These are phyloP conservation scores for Cytidiella melzeri DNA, from an alignment of 768 basidiomycete genomes.

Conservation along the genomic window DNA sequence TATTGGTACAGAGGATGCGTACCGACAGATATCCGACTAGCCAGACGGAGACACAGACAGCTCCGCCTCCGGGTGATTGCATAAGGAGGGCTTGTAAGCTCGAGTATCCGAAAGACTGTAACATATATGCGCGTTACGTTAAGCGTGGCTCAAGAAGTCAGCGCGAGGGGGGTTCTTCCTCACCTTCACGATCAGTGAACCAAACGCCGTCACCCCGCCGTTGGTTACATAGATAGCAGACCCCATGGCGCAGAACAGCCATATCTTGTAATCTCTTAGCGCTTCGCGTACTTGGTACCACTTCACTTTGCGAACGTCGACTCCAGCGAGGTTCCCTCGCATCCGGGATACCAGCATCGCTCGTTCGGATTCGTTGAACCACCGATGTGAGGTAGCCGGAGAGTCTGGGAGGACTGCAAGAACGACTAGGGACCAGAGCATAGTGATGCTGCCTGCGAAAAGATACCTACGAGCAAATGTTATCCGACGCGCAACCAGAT, in stretches of 20 bases:
- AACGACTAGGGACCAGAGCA: slow-evolving; percentile 7
- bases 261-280: slow-evolving; percentile 5
- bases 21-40: slow-evolving; percentile 5
- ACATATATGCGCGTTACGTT: not conserved
- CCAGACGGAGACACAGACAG: slow-evolving; percentile 8
- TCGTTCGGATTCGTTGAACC: slow-evolving; percentile 10
- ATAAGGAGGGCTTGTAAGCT: slow-evolving; percentile 6
- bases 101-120: slow-evolving; percentile 8
- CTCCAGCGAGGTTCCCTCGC: slow-evolving; percentile 4
- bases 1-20: not conserved
- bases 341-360: slow-evolving; percentile 7
- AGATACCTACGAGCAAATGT: slow-evolving; percentile 1
- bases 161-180: too few relatives aligned
- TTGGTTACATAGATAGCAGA: too few relatives aligned
- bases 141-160: too few relatives aligned
- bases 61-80: slow-evolving; percentile 9
- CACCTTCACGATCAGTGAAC: too few relatives aligned
- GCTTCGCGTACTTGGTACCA: slow-evolving; percentile 5
- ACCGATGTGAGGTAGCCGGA: slow-evolving; percentile 8
- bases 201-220: too few relatives aligned
- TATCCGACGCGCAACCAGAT: not conserved
- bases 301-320: too few relatives aligned
- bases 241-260: too few relatives aligned
- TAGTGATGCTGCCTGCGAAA: slow-evolving; percentile 9
- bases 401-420: slow-evolving; percentile 5